A percentile compares a stretch with the other conserved stretches of the same genome.
Evolutionary conservation across 2,329 filamentous ascomycete species (phyloP).

Genomic region (Raffaelea albimanens): DNA sequence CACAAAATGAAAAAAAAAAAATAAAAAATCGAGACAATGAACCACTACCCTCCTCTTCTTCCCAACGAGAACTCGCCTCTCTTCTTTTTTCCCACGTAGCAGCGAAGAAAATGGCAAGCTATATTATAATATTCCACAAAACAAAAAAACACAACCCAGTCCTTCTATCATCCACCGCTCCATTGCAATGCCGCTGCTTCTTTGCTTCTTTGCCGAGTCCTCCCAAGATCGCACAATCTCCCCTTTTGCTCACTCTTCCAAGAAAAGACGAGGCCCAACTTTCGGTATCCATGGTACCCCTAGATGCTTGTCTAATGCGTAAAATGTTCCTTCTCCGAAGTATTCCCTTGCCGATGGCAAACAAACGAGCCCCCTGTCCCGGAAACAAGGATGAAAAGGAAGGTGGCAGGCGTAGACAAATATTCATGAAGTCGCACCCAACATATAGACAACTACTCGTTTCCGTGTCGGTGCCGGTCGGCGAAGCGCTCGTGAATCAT

Average conservation of each 20-base stretch:
- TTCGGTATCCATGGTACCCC: not conserved
- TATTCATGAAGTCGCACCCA: too few relatives aligned
- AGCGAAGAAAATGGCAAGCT: not conserved
- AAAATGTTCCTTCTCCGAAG: too few relatives aligned
- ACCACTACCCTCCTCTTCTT: not conserved
- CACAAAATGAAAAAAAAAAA: not conserved
- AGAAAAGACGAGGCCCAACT: constrained; percentile 24
- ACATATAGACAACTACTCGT: too few relatives aligned
- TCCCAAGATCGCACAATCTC: constrained; percentile 1
- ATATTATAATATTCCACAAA: not conserved
- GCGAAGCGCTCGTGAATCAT: too few relatives aligned
- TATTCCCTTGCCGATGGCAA: too few relatives aligned
- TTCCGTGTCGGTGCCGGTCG: too few relatives aligned
- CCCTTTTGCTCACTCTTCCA: constrained; percentile 14
- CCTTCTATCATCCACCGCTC: too few relatives aligned
- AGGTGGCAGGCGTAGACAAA: too few relatives aligned
- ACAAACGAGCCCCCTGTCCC: not conserved
- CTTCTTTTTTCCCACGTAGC: not conserved
- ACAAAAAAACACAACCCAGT: too few relatives aligned
- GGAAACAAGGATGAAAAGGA: not conserved
- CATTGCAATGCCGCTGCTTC: too few relatives aligned
- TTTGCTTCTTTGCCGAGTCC: too few relatives aligned
- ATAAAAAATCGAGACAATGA: not conserved
- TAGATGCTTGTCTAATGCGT: constrained; percentile 11
- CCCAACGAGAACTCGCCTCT: not conserved